Evolutionary conservation across 108 stramenopile genomes (phyloP).

Genomic region (Skeletonema menzelii): DNA sequence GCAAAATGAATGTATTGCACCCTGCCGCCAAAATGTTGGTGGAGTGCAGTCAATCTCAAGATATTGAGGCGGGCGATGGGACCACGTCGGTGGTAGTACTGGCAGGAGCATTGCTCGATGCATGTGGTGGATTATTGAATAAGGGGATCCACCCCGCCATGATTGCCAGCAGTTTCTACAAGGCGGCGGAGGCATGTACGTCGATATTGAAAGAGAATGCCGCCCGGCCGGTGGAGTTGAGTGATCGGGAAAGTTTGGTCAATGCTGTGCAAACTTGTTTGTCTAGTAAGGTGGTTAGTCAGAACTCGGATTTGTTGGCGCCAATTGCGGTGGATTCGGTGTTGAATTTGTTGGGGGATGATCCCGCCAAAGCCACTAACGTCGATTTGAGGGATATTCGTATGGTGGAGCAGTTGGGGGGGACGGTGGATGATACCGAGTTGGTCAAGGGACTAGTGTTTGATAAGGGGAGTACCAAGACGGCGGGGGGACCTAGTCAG

Average conservation of each 20-base stretch:
- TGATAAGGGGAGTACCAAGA: conserved; percentile 90
- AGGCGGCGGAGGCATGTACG: conserved; percentile 68
- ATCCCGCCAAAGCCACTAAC: conserved; percentile 63
- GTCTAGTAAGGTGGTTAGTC: conserved; percentile 93
- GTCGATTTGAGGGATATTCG: conserved; percentile 97
- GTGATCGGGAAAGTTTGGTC: conserved; percentile 86
- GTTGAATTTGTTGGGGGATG: conserved; percentile 81
- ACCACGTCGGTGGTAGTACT: conserved; percentile 96
- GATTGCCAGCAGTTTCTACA: conserved; percentile 90
- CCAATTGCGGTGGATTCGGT: conserved; percentile 99
- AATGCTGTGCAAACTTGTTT: conserved; percentile 96
- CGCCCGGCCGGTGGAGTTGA: conserved; percentile 80
- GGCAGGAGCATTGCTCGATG: conserved; percentile 96
- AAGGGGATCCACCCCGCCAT: conserved; percentile 98
- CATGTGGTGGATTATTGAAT: conserved; percentile 75
- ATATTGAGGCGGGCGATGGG: conserved; percentile 98
- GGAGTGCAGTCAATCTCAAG: conserved; percentile 96
- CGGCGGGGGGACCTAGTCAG: conserved; percentile 91
- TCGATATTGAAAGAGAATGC: conserved; percentile 56
- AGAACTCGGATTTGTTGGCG: conserved; percentile 94
- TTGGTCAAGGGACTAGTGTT: conserved; percentile 95
- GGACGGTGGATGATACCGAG: conserved; percentile 99
- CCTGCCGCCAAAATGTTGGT: conserved; percentile 99
- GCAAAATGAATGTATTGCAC: conserved; percentile 97
- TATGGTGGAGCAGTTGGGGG: conserved; percentile 97